Percentiles rank a stretch among this genome's conserved stretches.
Evolutionary conservation across 495 filamentous ascomycete species (phyloP).

Genomic region (Penicillium cinerascens): DNA sequence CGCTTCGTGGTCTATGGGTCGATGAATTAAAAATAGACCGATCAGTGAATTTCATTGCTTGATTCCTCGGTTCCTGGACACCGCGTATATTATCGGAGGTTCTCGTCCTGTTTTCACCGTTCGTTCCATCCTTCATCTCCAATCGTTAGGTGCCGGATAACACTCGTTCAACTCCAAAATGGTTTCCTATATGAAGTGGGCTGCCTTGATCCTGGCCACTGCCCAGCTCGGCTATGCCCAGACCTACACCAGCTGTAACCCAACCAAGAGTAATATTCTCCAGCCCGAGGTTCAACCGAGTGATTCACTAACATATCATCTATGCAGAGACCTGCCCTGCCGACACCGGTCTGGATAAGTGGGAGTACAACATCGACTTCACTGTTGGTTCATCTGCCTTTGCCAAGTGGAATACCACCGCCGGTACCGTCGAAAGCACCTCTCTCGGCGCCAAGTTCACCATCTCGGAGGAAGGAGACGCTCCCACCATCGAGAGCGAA

Average conservation of each 20-base stretch:
- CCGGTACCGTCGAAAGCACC: slow-evolving; percentile 47
- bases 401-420: slow-evolving; percentile 58
- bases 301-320: background rate
- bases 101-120: background rate
- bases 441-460: slow-evolving; percentile 65
- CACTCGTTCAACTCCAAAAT: slow-evolving; percentile 3
- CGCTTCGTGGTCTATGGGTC: slow-evolving; percentile 4
- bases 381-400: slow-evolving; percentile 47
- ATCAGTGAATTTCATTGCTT: background rate
- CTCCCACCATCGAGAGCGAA: slow-evolving; percentile 70
- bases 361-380: slow-evolving; percentile 62
- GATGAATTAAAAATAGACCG: slow-evolving; percentile 12
- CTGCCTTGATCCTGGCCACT: slow-evolving; percentile 15
- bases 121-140: background rate
- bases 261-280: slow-evolving; percentile 47
- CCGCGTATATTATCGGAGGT: background rate
- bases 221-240: slow-evolving; percentile 55
- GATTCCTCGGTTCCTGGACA: background rate
- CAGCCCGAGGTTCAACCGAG: too few species aligned
- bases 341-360: slow-evolving; percentile 59
- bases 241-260: slow-evolving; percentile 70
- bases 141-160: background rate
- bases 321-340: slow-evolving; percentile 51
- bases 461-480: slow-evolving; percentile 64
- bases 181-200: slow-evolving; percentile 21